Evolutionary conservation across 2,329 filamentous ascomycete genomes (phyloP), one percentile per base, ranked within the genome.

Genomic region (Epichloe hybrida): DNA sequence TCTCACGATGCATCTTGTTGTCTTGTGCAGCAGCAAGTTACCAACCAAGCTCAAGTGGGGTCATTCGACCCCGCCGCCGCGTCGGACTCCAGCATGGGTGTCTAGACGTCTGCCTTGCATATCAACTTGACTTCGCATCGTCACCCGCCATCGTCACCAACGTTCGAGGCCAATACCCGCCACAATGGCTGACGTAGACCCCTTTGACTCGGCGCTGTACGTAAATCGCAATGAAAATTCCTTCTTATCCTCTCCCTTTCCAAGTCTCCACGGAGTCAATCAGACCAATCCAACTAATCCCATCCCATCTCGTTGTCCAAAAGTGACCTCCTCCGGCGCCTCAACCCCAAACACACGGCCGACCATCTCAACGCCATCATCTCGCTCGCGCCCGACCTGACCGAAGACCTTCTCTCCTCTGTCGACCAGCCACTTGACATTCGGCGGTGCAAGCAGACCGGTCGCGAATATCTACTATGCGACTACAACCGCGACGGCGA

Each of bases 401-500:
- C 91, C 63, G 93, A 98, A 76, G 93, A 98, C 67, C 88, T 98
- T 42, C 88, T 98, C 57, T 93, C 91, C 58, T 95, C 91, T 23
- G 93, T 98, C 60, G 93, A 98, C 70, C 91, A 97, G 69, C 93
- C 93, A 23, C 83, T 98, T 52, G 82, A 86, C 53, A 79, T 94
- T 56, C 83, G 85, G 61, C 85, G 87, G 58, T 97, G 93, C 76
- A 81, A 81, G 60, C 86, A 90, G 70, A 86, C 88, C 35, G 88
- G 89, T 61, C 86, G 91, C 59, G 93, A 97, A 72, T 98, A 95
- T 74, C 81, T 98, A 48, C 86, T 96, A 63, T 98, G 93, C 76
- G 93, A 98, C 78, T 98, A 98, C 79, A 98, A 98, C 77, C 90
- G 93, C 57, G 93, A 98, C 70, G 93, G 93, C 55, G 91, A 96